Evolutionary conservation across 148 eudicot genomes (phyloP), one percentile per base, ranked within the genome.

Genomic region (Chenopodium suecicum): DNA sequence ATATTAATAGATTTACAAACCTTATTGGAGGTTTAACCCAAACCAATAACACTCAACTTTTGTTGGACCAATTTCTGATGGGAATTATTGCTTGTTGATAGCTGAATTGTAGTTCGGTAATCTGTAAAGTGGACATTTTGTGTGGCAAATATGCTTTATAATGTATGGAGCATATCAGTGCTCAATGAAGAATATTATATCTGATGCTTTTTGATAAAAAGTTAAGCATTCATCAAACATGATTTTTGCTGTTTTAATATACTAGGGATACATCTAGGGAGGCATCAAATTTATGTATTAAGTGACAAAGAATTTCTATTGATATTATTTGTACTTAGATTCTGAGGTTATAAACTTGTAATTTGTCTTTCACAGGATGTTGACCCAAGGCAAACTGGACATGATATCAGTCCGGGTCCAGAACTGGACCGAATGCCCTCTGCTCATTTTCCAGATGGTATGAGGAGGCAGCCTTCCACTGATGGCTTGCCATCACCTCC

Each of bases 381-480:
- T 75, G 91, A 87, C 74, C 89, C 88, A 76, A 88, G 89, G 83
- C 85, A 79, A 58, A 52, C 76, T 52, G 90, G 86, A 65, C 79
- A 81, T 64, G 84, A 82, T 83, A 62, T 47, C 66, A 86, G 73
- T 76, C 82, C 84, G 65, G 82, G 82, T 41, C 88, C 83, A 11
- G 90, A 84, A 84, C 84, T 82, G 1, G 90, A 89, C 73, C 82
- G 88, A 73, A 85, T 87, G 32, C 81, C 89, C 78, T 86, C 87
- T 44, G 83, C 90, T 82, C 91, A 77, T 54, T 78, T 58, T 46
- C 83, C 85, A 20, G 89, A 89, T 80, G 84, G 80, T 78, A 75
- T 81, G 71, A 81, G 84, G 22, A 85, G 85, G 48, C 89, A 89
- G 52, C 82, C 83, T 75, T 76, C 88, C n/a, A 32, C 80, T 32